Evolutionary conservation across 2,329 filamentous ascomycete species (phyloP).

Genomic region (Hypomyces rosellus): DNA sequence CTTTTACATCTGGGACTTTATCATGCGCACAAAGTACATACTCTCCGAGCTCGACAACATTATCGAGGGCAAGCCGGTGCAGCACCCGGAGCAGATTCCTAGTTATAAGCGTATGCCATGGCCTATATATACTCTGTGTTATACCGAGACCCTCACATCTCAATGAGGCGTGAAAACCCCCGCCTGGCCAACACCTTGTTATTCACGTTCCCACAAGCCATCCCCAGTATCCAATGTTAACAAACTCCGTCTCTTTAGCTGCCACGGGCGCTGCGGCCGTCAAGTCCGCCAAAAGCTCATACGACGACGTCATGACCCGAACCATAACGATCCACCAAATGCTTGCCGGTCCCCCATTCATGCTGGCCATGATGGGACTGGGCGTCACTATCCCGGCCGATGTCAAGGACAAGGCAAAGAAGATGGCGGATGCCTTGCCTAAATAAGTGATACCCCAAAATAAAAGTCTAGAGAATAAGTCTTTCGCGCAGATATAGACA

Average conservation of each 20-base stretch:
- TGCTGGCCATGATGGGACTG: conserved; percentile 28
- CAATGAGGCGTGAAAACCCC: neutral
- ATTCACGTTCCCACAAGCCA: too few relatives aligned
- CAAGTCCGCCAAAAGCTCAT: conserved; percentile 16
- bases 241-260: conserved; percentile 8
- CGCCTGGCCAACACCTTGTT: neutral
- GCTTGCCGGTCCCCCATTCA: conserved; percentile 20
- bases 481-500: too few relatives aligned
- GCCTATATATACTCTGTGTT: too few relatives aligned
- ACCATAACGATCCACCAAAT: conserved; percentile 26
- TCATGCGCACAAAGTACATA: conserved; percentile 35
- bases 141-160: too few relatives aligned
- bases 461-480: too few relatives aligned
- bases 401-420: conserved; percentile 21
- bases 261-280: conserved; percentile 18
- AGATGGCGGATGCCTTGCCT: conserved; percentile 18
- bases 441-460: neutral
- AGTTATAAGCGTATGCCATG: too few relatives aligned
- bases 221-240: too few relatives aligned
- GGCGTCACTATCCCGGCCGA: conserved; percentile 23
- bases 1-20: conserved; percentile 36
- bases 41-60: conserved; percentile 36
- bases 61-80: conserved; percentile 24
- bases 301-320: conserved; percentile 25
- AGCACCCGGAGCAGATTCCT: conserved; percentile 27